Evolutionary conservation across 139 green algal genomes (phyloP).

Genomic region (Axilococcus clingmanii): DNA sequence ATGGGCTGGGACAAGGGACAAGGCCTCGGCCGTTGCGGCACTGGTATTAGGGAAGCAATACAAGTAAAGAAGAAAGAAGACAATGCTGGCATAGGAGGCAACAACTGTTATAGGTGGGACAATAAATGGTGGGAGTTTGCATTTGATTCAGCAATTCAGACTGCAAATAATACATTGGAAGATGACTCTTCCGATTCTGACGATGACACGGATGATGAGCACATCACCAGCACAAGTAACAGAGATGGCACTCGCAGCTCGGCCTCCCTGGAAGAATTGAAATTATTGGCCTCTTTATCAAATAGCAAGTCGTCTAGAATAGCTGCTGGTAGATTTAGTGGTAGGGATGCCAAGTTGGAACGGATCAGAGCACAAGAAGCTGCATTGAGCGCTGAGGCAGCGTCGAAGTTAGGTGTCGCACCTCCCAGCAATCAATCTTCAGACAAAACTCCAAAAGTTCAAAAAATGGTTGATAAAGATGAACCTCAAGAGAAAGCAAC

Average conservation of each 20-base stretch:
- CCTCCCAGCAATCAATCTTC: too few species aligned
- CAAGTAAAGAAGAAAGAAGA: slow-evolving; percentile 81
- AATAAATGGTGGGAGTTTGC: slow-evolving; percentile 71
- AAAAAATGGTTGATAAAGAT: slow-evolving; percentile 12
- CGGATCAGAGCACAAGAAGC: slow-evolving; percentile 57
- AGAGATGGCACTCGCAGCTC: slow-evolving; percentile 50
- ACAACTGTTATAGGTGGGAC: slow-evolving; percentile 44
- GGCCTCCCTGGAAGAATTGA: slow-evolving; percentile 45
- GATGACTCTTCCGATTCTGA: slow-evolving; percentile 4
- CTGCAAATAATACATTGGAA: slow-evolving; percentile 12
- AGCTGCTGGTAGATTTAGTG: slow-evolving; percentile 46
- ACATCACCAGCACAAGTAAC: slow-evolving; percentile 11
- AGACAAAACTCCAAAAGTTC: too few species aligned
- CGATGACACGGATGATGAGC: not conserved
- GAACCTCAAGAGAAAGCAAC: not conserved
- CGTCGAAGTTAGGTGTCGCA: slow-evolving; percentile 9
- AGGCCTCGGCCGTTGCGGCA: slow-evolving; percentile 55
- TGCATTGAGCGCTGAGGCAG: slow-evolving; percentile 1
- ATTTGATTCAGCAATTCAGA: slow-evolving; percentile 45
- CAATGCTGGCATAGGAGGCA: slow-evolving; percentile 40
- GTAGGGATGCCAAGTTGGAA: slow-evolving; percentile 67
- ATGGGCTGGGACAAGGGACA: slow-evolving; percentile 76
- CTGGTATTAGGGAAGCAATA: slow-evolving; percentile 62
- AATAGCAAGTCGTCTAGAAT: slow-evolving; percentile 33
- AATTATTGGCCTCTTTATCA: slow-evolving; percentile 45